phyloP scores from a whole-genome alignment of 371 early-diverging fungal species.

The Choanephora cucurbitarum region DNA sequence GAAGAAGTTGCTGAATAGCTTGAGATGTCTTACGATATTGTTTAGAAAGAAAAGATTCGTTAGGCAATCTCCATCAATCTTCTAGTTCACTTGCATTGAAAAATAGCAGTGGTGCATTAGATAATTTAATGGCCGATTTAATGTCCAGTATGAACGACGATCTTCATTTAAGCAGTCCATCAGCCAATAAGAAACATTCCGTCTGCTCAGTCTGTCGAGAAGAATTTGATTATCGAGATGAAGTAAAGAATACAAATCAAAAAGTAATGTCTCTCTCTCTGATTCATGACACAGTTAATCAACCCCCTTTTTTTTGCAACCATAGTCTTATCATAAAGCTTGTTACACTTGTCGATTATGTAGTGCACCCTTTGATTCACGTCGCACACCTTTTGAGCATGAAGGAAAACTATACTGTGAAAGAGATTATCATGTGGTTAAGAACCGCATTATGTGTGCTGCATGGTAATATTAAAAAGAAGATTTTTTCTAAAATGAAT shows the following conservation, averaged over 20 bases:
- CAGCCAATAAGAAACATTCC: conserved; percentile 4
- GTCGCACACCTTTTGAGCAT: conserved; percentile 65
- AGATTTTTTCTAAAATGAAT: neutral
- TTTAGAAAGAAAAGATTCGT: conserved; percentile 25
- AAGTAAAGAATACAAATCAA: conserved; percentile 33
- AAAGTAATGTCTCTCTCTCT: conserved; percentile 22
- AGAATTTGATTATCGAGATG: conserved; percentile 49
- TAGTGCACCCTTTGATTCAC: conserved; percentile 59
- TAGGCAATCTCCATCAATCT: conserved; percentile 22
- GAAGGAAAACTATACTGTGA: conserved; percentile 75
- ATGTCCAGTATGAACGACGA: conserved; percentile 56
- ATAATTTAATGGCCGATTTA: conserved; percentile 60
- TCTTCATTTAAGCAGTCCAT: conserved; percentile 10
- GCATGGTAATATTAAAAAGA: conserved; percentile 48
- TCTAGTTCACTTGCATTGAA: conserved; percentile 8
- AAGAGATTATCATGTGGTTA: conserved; percentile 57
- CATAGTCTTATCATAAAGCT: conserved; percentile 43
- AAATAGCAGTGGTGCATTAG: conserved; percentile 40
- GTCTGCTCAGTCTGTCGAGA: conserved; percentile 30
- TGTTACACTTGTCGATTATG: conserved; percentile 73
- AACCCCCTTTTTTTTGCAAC: neutral
- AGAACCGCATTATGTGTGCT: conserved; percentile 51
- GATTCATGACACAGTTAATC: neutral
- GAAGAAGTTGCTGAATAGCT: neutral
- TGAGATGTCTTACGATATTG: too few relatives aligned